Percentiles rank a stretch among this genome's conserved stretches.
These are phyloP conservation scores for Paraphaeosphaeria sporulosa DNA, from an alignment of 2,329 filamentous ascomycete genomes.

Conservation along the genomic window DNA sequence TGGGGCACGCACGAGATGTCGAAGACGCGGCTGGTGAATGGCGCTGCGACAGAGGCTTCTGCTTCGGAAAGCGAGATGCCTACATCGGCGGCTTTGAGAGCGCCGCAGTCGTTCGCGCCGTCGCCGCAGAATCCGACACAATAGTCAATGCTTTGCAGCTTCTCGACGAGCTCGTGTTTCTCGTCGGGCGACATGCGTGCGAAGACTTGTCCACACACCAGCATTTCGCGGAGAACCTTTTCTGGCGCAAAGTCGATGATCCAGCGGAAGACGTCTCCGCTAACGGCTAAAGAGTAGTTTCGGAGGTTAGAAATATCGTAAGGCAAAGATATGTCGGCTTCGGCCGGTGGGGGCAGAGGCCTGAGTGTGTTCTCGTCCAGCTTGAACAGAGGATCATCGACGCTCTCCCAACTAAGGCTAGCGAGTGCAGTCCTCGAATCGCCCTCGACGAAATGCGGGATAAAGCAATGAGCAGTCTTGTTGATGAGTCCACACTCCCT, in stretches of 20 bases:
- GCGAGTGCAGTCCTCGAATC: slow-evolving; percentile 76
- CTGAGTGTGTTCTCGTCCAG: slow-evolving; percentile 82
- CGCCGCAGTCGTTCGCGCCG: slow-evolving; percentile 96
- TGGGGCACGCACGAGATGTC: slow-evolving; percentile 95
- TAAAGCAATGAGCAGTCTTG: slow-evolving; percentile 84
- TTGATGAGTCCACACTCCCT: slow-evolving; percentile 87
- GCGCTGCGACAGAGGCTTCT: slow-evolving; percentile 96
- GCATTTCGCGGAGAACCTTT: slow-evolving; percentile 84
- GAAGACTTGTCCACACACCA: slow-evolving; percentile 90
- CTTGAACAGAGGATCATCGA: slow-evolving; percentile 82
- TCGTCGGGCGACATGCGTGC: slow-evolving; percentile 99
- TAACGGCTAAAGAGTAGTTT: slow-evolving; percentile 89
- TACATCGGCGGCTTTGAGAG: slow-evolving; percentile 95
- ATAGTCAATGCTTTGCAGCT: slow-evolving; percentile 94
- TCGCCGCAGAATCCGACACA: slow-evolving; percentile 96
- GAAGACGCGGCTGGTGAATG: slow-evolving; percentile 93
- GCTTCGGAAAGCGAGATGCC: slow-evolving; percentile 97
- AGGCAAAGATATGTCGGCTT: slow-evolving; percentile 82
- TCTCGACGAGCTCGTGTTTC: slow-evolving; percentile 97
- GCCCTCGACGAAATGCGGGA: slow-evolving; percentile 87
- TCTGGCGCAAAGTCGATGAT: slow-evolving; percentile 88
- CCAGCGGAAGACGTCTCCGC: slow-evolving; percentile 96
- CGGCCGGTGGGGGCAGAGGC: slow-evolving; percentile 74
- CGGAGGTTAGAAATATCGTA: slow-evolving; percentile 82
- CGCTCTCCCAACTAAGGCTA: slow-evolving; percentile 86